Percentiles rank a stretch among this genome's conserved stretches.
These are phyloP conservation scores for Ceratocystis diversiconidia DNA, from an alignment of 2,329 filamentous ascomycete genomes.

Conservation along the genomic window DNA sequence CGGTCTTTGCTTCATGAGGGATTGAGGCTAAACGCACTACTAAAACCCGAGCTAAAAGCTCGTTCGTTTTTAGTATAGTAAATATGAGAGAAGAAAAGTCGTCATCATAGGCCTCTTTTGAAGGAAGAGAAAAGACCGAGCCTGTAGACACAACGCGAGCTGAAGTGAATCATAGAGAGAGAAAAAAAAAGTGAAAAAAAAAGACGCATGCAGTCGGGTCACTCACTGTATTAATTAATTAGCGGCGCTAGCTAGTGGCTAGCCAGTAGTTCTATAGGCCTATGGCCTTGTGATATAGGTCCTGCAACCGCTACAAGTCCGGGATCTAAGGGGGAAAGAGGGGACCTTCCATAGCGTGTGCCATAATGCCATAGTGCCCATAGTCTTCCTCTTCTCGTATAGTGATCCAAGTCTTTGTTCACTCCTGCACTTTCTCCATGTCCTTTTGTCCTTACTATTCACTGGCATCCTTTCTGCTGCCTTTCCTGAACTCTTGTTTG, in stretches of 20 bases:
- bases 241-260: not conserved
- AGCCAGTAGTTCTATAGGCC: not conserved
- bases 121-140: not conserved
- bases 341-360: not conserved
- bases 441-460: not conserved
- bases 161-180: not conserved
- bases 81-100: not conserved
- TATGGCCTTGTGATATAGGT: not conserved
- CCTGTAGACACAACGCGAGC: not conserved
- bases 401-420: slow-evolving; percentile 5
- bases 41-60: not conserved
- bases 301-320: not conserved
- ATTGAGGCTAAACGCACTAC: not conserved
- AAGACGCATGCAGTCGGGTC: not conserved
- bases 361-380: not conserved
- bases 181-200: not conserved
- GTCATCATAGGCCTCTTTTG: not conserved
- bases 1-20: not conserved
- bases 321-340: not conserved
- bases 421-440: not conserved
- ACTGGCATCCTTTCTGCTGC: not conserved
- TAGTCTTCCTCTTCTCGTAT: slow-evolving; percentile 4
- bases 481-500: not conserved
- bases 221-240: not conserved
- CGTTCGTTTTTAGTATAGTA: not conserved